Evolutionary conservation across 1,284 basidiomycete genomes (phyloP), one percentile per base, ranked within the genome.

Genomic region (Fomitopsis palustris): DNA sequence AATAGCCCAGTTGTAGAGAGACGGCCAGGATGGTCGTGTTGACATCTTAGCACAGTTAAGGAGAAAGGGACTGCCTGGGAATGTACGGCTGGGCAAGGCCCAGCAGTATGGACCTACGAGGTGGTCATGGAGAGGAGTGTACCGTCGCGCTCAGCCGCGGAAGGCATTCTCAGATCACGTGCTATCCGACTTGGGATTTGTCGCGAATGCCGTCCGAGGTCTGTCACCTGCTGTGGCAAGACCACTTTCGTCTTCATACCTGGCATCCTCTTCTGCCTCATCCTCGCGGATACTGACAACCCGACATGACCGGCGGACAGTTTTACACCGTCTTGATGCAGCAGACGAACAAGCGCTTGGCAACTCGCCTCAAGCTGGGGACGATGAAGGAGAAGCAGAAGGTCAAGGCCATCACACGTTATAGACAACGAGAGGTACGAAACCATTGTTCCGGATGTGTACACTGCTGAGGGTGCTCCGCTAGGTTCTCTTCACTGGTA

Each of bases 1-100:
- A 47, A 80, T 62, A 31, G 69, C 65, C n/a, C 78, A 76, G 63
- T 76, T 73, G 66, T 83, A 83, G 0, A 83, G 71, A 7, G 80
- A 80, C 14, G 81, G 81, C 70, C 78, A 83, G 35, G 70, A 54
- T 17, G 78, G 79, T 12, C 65, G 53, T 9, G 51, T 61, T 10
- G 41, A 58, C 57, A 58, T 45, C 14, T 8, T 33, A 1, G 16
- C 39, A 23, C 8, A 17, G 9, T 19, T 16, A 21, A n/a, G 21
- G 14, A 42, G 35, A 14, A 9, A 37, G 35, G 35, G 16, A 35
- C 5, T 35, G 10, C 31, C 31, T 4, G 5, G 12, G 31, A 10
- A 33, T 7, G 31, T 33, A 33, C n/a, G n/a, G n/a, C n/a, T n/a
- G n/a, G n/a, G n/a, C n/a, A n/a, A n/a, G n/a, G n/a, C n/a, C n/a